Evolutionary conservation across 2,329 filamentous ascomycete genomes (phyloP), one percentile per base, ranked within the genome.

Genomic region (Diplodia mutila): DNA sequence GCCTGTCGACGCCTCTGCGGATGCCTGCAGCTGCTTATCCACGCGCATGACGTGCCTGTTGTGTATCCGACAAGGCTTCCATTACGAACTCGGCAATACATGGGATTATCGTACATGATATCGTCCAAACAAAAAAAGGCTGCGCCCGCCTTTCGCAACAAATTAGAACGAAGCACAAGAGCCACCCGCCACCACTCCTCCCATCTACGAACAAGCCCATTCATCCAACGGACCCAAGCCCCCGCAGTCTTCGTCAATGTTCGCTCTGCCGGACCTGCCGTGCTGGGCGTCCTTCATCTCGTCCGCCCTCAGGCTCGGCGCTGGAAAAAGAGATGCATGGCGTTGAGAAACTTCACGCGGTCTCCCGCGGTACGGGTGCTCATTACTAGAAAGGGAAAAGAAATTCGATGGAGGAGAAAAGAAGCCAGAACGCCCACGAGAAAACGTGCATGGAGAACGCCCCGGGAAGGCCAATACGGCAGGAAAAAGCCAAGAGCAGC

Each of bases 231-330:
- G n/a, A n/a, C n/a, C n/a, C n/a, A n/a, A n/a, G n/a, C n/a, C 55
- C 27, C 46, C 42, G n/a, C 12, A 21, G 32, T 18, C 42, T 51
- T 48, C 57, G 27, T 48, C 39, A 61, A 63, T 18, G 57, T 23
- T 55, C 63, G 63, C 51, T 49, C 32, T 54, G 63, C 64, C 64
- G 64, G 64, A 55, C 64, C 64, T 52, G 64, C 64, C 64, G 64
- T 57, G 64, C 64, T 57, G 63, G n/a, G 63, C 37, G 27, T 37
- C 63, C 63, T 66, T 66, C 57, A 27, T 25, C 23, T 12, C 5
- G 7, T 42, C 34, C 63, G 34, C 32, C 29, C 59, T 42, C 52
- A 9, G 21, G 8, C 4, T 21, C 34, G 21, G 52, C 39, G 29
- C 12, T 23, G 18, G 49, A 55, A 57, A 48, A 27, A 55, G 2